A percentile compares a stretch with the other conserved stretches of the same genome.
Evolutionary conservation across 371 early-diverging fungal species (phyloP).

Genomic region (Mucor sp.): DNA sequence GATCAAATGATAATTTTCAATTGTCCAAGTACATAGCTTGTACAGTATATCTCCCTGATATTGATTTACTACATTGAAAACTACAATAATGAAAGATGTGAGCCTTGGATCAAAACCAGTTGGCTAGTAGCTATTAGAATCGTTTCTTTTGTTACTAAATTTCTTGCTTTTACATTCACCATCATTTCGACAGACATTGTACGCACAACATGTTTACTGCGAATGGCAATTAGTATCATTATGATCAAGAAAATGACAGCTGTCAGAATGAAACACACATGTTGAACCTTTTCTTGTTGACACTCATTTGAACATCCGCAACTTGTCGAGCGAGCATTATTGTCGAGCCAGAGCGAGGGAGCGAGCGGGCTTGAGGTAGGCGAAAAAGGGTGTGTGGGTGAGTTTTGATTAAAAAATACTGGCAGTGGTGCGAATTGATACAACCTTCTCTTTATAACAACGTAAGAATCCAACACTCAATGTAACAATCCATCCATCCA

Average conservation of each 20-base stretch:
- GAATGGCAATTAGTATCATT: no score
- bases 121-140: no score
- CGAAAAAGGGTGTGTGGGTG: not conserved
- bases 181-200: not conserved
- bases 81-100: no score
- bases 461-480: slow-evolving; percentile 17
- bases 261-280: not conserved
- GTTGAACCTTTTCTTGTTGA: not conserved
- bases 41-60: no score
- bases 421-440: not conserved
- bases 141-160: no score
- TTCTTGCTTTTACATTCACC: no score
- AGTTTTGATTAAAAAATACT: not conserved
- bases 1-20: no score
- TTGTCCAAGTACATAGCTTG: no score
- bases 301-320: not conserved
- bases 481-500: slow-evolving; percentile 8
- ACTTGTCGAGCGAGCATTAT: not conserved
- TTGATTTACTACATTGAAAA: no score
- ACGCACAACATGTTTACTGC: no score
- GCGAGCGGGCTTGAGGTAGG: not conserved
- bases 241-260: not conserved
- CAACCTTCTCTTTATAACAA: slow-evolving; percentile 27
- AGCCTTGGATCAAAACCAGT: no score
- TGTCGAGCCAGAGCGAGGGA: not conserved